A percentile compares a stretch with the other conserved stretches of the same genome.
Conservation (phyloP, 345 rosid genomes). For the Melaleuca quinquenervia region DNA sequence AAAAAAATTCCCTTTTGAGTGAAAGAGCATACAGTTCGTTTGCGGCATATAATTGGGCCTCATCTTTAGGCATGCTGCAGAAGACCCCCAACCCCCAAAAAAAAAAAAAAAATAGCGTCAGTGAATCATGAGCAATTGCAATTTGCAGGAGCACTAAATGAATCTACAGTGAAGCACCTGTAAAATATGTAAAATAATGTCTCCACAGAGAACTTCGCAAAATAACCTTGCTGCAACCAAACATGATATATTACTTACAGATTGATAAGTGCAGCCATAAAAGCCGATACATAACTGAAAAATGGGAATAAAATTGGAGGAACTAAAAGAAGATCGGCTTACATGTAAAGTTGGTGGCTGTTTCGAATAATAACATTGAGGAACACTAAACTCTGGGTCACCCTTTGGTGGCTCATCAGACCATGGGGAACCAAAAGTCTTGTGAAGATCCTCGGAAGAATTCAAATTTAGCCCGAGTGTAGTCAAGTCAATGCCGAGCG, state of each 20-base stretch:
- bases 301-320: background rate
- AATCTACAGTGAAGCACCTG: conserved; percentile 36
- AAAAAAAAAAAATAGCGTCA: background rate
- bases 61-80: conserved; percentile 97
- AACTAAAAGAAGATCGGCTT: conserved; percentile 8
- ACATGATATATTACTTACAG: background rate
- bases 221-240: conserved; percentile 73
- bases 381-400: conserved; percentile 85
- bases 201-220: conserved; percentile 58
- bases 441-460: conserved; percentile 82
- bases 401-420: conserved; percentile 93
- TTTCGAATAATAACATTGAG: conserved; percentile 85
- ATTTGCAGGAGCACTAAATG: background rate
- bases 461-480: conserved; percentile 92
- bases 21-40: conserved; percentile 75
- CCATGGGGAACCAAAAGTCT: conserved; percentile 99
- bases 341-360: conserved; percentile 76
- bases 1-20: background rate
- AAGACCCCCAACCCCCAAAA: background rate
- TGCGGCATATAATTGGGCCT: conserved; percentile 86
- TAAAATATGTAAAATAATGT: conserved; percentile 81
- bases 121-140: background rate
- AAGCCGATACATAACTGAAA: background rate
- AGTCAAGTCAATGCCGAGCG: conserved; percentile 67
- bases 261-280: background rate